Conservation (phyloP, 2,329 filamentous ascomycete genomes). For the Neonectria faginata region DNA sequence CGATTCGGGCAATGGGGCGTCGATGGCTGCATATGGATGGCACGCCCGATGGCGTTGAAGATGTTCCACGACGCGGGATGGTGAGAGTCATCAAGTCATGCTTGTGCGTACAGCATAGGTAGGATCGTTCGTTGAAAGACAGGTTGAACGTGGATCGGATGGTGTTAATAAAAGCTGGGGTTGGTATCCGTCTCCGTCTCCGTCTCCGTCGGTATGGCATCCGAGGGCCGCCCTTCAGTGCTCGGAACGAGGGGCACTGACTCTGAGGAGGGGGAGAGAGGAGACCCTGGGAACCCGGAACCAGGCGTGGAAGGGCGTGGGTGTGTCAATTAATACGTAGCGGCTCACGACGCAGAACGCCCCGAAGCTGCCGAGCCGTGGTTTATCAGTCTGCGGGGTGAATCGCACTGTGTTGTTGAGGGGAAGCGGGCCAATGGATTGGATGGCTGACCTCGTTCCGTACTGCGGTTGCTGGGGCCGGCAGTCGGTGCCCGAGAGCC, state of each 20-base stretch:
- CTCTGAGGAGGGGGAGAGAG: slow-evolving; percentile 16
- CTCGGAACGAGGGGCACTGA: neutral
- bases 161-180: neutral
- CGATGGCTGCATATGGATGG: slow-evolving; percentile 11
- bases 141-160: too few species aligned
- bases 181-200: neutral
- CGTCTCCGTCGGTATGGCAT: neutral
- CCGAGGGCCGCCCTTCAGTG: too few species aligned
- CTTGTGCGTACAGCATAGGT: too few species aligned
- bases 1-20: slow-evolving; percentile 12
- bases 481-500: neutral
- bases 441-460: neutral
- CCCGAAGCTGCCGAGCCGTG: slow-evolving; percentile 12
- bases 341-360: slow-evolving; percentile 21
- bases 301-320: slow-evolving; percentile 37
- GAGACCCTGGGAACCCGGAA: slow-evolving; percentile 26
- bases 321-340: slow-evolving; percentile 41
- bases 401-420: slow-evolving; percentile 2
- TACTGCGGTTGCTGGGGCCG: neutral
- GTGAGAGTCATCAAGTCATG: neutral
- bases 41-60: neutral
- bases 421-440: slow-evolving; percentile 8
- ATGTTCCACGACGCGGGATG: neutral
- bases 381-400: neutral
- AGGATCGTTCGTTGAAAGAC: too few species aligned